Percentiles rank a stretch among this genome's conserved stretches.
Evolutionary conservation across 768 basidiomycete genomes (phyloP).

Genomic region (Lenzites betulinus): DNA sequence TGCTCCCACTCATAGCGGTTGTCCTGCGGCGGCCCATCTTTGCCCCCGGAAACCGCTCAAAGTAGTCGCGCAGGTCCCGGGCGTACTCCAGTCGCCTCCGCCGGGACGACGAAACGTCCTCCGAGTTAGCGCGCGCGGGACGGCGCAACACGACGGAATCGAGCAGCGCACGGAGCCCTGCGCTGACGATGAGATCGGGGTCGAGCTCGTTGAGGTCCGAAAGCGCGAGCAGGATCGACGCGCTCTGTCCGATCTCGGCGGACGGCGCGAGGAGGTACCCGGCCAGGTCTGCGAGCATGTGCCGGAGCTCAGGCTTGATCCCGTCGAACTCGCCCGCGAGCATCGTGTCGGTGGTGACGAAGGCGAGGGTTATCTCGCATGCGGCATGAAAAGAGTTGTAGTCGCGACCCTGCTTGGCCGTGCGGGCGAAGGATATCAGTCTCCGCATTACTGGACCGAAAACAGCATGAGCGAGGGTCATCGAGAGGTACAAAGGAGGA

Average conservation of each 20-base stretch:
- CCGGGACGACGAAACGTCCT: background rate
- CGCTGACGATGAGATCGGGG: background rate
- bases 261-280: background rate
- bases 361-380: constrained; percentile 12
- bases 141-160: background rate
- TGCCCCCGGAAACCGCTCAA: background rate
- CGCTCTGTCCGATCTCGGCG: constrained; percentile 4
- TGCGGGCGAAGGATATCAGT: background rate
- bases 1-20: background rate
- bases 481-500: too few species aligned
- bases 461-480: too few species aligned
- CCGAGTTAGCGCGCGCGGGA: background rate
- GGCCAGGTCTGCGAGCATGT: constrained; percentile 7
- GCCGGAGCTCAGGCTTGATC: background rate
- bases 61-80: constrained; percentile 4
- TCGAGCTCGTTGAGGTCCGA: constrained; percentile 3
- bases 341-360: constrained; percentile 2
- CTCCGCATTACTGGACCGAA: background rate
- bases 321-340: background rate
- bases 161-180: background rate
- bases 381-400: constrained; percentile 1
- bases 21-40: background rate
- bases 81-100: constrained; percentile 2
- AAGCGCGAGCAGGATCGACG: constrained; percentile 10
- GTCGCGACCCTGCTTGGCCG: background rate